Base-by-base conservation (phyloP, 345 rosid species). In the Durio zibethinus region DNA sequence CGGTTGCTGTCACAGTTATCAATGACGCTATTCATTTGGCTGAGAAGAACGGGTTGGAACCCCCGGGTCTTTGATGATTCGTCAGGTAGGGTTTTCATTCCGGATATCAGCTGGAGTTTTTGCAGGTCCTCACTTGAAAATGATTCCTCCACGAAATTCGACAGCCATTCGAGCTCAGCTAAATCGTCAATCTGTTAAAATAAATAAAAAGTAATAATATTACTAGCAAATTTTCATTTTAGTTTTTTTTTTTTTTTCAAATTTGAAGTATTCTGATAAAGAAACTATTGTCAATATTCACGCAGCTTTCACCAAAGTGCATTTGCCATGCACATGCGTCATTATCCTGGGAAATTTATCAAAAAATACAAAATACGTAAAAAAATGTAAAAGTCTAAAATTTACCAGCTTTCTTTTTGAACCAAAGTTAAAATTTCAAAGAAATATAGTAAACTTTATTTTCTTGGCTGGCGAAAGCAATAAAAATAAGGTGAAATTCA, bases 121-220 rank as follows among this genome's bases (percentile, higher is more conserved):
- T 91, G 90, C 82, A 89, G 68, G 81, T 94, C 99, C 66, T 97
- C 97, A 79, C 93, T 87, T 43, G 99, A 92, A 82, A 94, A 94
- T 15, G 99, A 94, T 81, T 97, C 98, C 78, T 97, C 99, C 75
- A 88, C 97, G 81, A 97, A 84, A 82, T 91, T 92, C 4, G 99
- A 97, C 23, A 97, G 81, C 99, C 99, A 97, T 85, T 94, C 99
- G 12, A 97, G 87, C 90, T 97, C 97, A 65, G 97, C 99, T 80
- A 92, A 82, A 72, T 97, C 99, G 67, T 97, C 99, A 21, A 83
- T 45, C 69, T 60, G 43, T 60, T 29, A 15, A 18, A 45, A 45
- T 4, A 29, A 6, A 61, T 31, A 27, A 45, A 10, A 62, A 33
- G 27, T n/a, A 7, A 56, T 20, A 21, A 33, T 0, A n/a, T n/a